Evolutionary conservation across 1,284 basidiomycete genomes (phyloP).

Genomic region (Ceratobasidium sp.): DNA sequence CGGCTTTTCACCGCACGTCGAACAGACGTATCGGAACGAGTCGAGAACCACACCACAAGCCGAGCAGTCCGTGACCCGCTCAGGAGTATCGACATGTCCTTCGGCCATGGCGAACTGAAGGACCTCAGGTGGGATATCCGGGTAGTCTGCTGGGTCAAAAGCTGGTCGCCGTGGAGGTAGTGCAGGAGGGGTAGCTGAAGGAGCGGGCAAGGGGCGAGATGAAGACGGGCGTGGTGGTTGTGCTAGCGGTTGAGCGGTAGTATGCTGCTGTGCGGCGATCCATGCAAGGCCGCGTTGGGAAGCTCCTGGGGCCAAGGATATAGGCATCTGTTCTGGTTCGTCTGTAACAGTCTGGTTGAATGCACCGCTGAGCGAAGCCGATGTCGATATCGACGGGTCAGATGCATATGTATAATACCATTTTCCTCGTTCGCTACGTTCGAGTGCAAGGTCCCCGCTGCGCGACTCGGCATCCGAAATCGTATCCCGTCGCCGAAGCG

Average conservation of each 20-base stretch:
- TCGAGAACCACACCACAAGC: constrained; percentile 79
- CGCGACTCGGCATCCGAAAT: constrained; percentile 57
- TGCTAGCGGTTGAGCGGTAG: constrained; percentile 22
- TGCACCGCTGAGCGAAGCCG: constrained; percentile 41
- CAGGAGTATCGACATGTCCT: constrained; percentile 62
- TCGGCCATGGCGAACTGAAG: constrained; percentile 61
- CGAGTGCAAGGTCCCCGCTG: constrained; percentile 68
- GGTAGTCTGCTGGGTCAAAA: constrained; percentile 48
- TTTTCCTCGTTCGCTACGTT: constrained; percentile 72
- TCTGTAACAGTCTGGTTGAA: constrained; percentile 31
- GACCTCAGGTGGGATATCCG: constrained; percentile 64
- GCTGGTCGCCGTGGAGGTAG: constrained; percentile 49
- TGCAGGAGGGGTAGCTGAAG: constrained; percentile 50
- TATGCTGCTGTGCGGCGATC: constrained; percentile 49
- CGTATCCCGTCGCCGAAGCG: constrained; percentile 16
- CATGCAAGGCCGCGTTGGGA: constrained; percentile 60
- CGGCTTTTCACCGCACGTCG: constrained; percentile 80
- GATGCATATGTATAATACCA: constrained; percentile 79
- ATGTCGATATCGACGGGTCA: constrained; percentile 48
- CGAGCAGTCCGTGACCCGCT: constrained; percentile 80
- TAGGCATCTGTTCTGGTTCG: constrained; percentile 56
- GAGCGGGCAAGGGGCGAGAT: constrained; percentile 43
- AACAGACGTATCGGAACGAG: constrained; percentile 85
- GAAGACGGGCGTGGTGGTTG: constrained; percentile 47
- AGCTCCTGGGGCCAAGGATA: constrained; percentile 62